These are phyloP conservation scores for Scutellaria baicalensis DNA, from an alignment of 257 asterid genomes.

Conservation along the genomic window DNA sequence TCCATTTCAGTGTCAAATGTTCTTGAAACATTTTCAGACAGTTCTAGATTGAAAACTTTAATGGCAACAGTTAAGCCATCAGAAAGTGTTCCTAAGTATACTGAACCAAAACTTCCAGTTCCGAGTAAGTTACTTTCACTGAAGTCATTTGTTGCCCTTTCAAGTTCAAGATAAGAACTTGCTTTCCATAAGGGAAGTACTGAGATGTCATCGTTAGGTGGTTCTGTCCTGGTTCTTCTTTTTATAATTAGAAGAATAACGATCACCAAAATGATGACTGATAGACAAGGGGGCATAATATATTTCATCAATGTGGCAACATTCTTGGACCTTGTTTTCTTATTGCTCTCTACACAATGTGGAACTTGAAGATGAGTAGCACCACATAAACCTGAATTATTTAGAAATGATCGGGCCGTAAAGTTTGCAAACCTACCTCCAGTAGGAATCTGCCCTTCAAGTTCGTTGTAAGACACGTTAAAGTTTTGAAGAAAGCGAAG, in stretches of 20 bases:
- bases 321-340: not conserved
- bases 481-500: conserved; percentile 14
- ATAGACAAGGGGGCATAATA: not conserved
- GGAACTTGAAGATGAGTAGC: conserved; percentile 22
- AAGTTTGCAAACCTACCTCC: too few relatives aligned
- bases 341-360: conserved; percentile 16
- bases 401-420: conserved; percentile 23
- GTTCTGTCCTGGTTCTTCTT: not conserved
- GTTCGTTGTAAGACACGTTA: conserved; percentile 30
- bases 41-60: conserved; percentile 32
- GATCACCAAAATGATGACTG: conserved; percentile 2
- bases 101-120: conserved; percentile 45
- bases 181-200: conserved; percentile 15
- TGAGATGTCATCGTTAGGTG: not conserved
- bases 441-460: conserved; percentile 27
- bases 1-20: conserved; percentile 30
- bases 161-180: conserved; percentile 32
- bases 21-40: conserved; percentile 17
- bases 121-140: conserved; percentile 36
- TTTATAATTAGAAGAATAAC: not conserved
- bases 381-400: conserved; percentile 37
- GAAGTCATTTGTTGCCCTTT: conserved; percentile 32
- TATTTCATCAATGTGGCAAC: not conserved
- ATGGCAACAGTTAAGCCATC: conserved; percentile 32
- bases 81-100: conserved; percentile 28